Base-by-base conservation (phyloP, 257 asterid species). In the Gentiana dahurica region DNA sequence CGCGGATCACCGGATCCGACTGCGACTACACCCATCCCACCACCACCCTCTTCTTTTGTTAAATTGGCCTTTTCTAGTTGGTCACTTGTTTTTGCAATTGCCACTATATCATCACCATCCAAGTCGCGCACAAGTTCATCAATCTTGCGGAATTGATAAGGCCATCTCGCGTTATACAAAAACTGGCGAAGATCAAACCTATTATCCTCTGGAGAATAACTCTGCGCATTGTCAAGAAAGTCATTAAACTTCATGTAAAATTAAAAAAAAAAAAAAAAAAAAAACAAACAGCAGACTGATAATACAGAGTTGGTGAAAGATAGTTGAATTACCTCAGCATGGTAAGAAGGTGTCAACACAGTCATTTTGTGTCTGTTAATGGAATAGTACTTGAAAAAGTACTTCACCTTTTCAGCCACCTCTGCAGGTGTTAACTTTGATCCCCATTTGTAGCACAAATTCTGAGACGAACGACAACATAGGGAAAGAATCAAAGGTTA, bases 321-420 rank as follows among this genome's bases (percentile, higher is more conserved):
- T 1, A 39, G 3, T 41, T 5, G 53, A 41, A 53, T 60, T 80
- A 89, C 95, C 95, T 89, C 94, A 0, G 94, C 92, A 57, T 84
- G 95, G 71, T 87, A 91, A 12, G 98, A 85, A 60, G 98, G 98
- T 12, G 98, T 91, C 52, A 91, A 65, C 12, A 85, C 88, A 34
- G 95, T 87, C 95, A 87, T 85, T 84, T 91, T 91, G 79, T 87
- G 98, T 61, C 98, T 77, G 54, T 92, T 92, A 72, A 83, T 87
- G 33, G 98, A 85, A 69, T 91, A 91, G 64, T 82, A 87, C 76
- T 81, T 85, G 77, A 91, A 91, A 81, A 91, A 87, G 62, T 83
- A 62, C 71, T 91, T 91, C 77, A 91, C 98, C 78, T 87, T 87
- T 36, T 78, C 96, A 3, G 80, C 89, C 44, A 85, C 79, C 75